These are phyloP conservation scores for Aspergillus uvarum DNA, from an alignment of 2,329 filamentous ascomycete genomes.

Conservation along the genomic window DNA sequence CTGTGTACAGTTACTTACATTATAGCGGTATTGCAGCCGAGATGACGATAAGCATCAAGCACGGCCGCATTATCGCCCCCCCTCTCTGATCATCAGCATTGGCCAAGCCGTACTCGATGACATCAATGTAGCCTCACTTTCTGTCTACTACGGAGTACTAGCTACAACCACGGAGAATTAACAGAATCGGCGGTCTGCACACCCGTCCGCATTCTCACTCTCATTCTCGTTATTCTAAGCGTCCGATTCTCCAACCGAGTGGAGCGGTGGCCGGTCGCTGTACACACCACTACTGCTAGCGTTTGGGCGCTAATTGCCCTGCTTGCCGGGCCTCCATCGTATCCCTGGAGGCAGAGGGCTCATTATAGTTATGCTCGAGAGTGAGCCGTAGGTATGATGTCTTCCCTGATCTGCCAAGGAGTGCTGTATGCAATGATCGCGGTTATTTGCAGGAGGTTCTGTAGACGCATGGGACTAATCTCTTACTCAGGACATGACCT, in stretches of 20 bases:
- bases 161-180: background rate
- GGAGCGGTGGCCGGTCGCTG: background rate
- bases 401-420: background rate
- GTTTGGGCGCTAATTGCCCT: background rate
- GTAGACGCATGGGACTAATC: background rate
- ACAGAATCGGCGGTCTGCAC: slow-evolving; percentile 6
- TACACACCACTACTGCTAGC: background rate
- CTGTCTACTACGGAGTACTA: background rate
- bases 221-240: background rate
- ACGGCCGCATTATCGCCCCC: slow-evolving; percentile 3
- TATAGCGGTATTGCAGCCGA: slow-evolving; percentile 1
- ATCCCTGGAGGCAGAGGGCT: background rate
- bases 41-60: slow-evolving; percentile 7
- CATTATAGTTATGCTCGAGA: background rate
- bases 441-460: background rate
- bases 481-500: background rate
- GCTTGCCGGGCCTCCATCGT: background rate
- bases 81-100: slow-evolving; percentile 3
- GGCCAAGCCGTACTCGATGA: slow-evolving; percentile 4
- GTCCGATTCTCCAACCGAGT: background rate
- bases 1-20: too few species aligned
- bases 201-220: background rate
- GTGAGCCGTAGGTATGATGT: background rate
- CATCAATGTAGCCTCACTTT: slow-evolving; percentile 7
- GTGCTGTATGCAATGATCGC: background rate